Evolutionary conservation across 257 asterid genomes (phyloP), one percentile per base, ranked within the genome.

Genomic region (Scutellaria barbata): DNA sequence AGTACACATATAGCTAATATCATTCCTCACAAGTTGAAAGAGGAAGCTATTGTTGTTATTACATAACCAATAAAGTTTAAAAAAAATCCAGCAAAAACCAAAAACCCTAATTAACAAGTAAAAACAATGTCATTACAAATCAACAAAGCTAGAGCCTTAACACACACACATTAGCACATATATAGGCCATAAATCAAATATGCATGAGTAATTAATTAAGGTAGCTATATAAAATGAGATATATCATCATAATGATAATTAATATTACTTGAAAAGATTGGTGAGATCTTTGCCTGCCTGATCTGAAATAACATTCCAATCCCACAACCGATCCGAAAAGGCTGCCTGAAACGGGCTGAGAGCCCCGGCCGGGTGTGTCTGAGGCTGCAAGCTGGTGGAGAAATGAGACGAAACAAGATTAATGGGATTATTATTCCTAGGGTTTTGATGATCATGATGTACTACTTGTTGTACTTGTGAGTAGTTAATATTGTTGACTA

Each of bases 301-400:
- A 22, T 22, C 83, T 30, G 81, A 59, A 35, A 81, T 62, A 25
- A 81, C 69, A 77, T 58, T 89, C 96, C 96, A 90, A 16, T 87
- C 96, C 96, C 96, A 90, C 74, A 87, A 68, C 61, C 88, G 79
- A 57, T 89, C 94, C 0, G 86, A 37, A 53, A 78, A 85, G 11
- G 82, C 72, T 2, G 74, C 78, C 63, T 63, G 91, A 71, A 76
- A 66, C n/a, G 91, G 37, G 74, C 68, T 22, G 25, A 22, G 25
- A 2, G 25, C 25, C 25, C 25, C 63, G 60, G 73, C 51, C 53
- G 80, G 7, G 46, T 13, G 63, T 10, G 61, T 8, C 46, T 25
- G 64, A 5, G 64, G 22, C 40, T 17, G 79, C 80, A 72, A 47
- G 40, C 83, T 30, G 61, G 82, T 42, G 64, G 82, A 64, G 69